phyloP scores from a whole-genome alignment of 139 green algal genomes.

The Chlamydomonas eustigma region DNA sequence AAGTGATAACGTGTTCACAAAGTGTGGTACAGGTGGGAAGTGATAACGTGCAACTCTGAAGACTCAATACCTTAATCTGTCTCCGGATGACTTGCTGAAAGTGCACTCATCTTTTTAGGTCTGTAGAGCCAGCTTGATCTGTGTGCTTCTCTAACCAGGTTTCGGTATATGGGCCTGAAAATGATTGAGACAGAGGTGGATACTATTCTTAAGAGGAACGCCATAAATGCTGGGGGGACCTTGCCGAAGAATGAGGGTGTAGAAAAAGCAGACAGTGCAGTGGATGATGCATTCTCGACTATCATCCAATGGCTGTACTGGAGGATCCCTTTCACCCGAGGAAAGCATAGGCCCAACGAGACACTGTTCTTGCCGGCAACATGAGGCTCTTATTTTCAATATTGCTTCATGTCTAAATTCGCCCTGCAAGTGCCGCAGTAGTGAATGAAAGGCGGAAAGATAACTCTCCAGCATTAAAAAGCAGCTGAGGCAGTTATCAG shows the following conservation, averaged over 20 bases:
- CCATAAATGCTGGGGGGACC: background rate
- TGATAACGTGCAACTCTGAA: background rate
- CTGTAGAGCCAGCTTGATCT: too few species aligned
- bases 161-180: slow-evolving; percentile 23
- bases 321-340: slow-evolving; percentile 17
- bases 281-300: slow-evolving; percentile 59
- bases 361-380: background rate
- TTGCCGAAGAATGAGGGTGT: slow-evolving; percentile 9
- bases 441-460: too few species aligned
- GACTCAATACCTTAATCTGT: background rate
- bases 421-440: too few species aligned
- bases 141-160: too few species aligned
- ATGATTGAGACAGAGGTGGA: background rate
- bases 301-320: slow-evolving; percentile 54
- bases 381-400: too few species aligned
- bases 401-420: too few species aligned
- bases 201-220: background rate
- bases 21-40: background rate
- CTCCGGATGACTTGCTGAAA: too few species aligned
- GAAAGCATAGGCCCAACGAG: background rate
- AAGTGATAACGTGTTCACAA: background rate
- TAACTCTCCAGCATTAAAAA: too few species aligned
- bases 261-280: background rate
- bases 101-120: too few species aligned
- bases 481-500: too few species aligned